phyloP scores from a whole-genome alignment of 2,329 filamentous ascomycete genomes.

The Colletotrichum tropicale region DNA sequence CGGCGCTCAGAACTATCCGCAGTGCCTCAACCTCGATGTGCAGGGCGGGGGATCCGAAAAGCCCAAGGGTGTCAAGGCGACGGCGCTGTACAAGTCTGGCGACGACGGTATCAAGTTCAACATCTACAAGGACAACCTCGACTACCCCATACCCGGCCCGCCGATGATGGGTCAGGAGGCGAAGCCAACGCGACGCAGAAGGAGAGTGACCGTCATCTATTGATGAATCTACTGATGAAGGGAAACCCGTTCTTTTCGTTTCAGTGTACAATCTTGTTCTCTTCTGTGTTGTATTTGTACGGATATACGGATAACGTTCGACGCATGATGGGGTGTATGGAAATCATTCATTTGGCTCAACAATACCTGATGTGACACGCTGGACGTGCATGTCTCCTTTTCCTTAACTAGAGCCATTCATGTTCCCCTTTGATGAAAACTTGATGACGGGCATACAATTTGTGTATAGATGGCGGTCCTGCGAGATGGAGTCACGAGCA shows the following conservation, averaged over 20 bases:
- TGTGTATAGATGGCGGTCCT: background rate
- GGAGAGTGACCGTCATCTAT: background rate
- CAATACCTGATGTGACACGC: background rate
- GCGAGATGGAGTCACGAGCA: background rate
- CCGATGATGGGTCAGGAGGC: constrained; percentile 23
- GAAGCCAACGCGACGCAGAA: background rate
- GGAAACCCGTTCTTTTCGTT: background rate
- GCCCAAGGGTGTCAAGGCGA: constrained; percentile 33
- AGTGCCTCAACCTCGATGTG: constrained; percentile 63
- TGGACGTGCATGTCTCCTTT: background rate
- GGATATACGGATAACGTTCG: background rate
- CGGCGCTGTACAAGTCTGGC: constrained; percentile 36
- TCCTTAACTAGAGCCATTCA: background rate
- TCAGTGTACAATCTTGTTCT: background rate
- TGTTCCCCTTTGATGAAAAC: background rate
- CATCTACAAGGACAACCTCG: constrained; percentile 32
- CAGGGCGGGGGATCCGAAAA: constrained; percentile 39
- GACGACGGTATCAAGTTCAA: constrained; percentile 41
- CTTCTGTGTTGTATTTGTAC: background rate
- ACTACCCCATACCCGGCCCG: constrained; percentile 36
- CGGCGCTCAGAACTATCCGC: constrained; percentile 54
- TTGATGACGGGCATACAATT: background rate
- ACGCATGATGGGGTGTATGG: background rate
- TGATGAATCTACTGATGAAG: constrained; percentile 2
- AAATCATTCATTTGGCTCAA: background rate